Evolutionary conservation across 441 rosid species (phyloP).

Genomic region (Populus trichocarpa): DNA sequence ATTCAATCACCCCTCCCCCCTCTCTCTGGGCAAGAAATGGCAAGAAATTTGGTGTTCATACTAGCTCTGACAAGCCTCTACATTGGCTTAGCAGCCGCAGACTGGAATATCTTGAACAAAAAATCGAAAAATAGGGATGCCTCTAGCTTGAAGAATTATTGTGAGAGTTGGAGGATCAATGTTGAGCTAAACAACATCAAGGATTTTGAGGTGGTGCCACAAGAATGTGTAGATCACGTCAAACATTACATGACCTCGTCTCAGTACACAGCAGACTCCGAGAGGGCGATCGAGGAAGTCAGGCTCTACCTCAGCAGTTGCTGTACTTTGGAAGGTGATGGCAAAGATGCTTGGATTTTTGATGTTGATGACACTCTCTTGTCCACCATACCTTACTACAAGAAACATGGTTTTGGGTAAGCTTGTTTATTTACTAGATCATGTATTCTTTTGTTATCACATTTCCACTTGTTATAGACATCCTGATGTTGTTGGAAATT

Average conservation of each 20-base stretch:
- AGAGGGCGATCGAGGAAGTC: slow-evolving; percentile 60
- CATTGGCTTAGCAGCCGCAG: slow-evolving; percentile 41
- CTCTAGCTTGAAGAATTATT: slow-evolving; percentile 44
- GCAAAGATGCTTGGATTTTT: slow-evolving; percentile 81
- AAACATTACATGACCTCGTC: slow-evolving; percentile 59
- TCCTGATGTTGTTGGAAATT: not conserved
- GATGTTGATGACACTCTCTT: slow-evolving; percentile 88
- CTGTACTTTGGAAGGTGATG: slow-evolving; percentile 48
- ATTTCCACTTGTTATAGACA: not conserved
- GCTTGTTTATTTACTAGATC: not conserved
- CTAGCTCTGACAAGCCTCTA: slow-evolving; percentile 34
- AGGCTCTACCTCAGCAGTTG: slow-evolving; percentile 44
- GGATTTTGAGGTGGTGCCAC: slow-evolving; percentile 66
- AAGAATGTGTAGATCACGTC: slow-evolving; percentile 60
- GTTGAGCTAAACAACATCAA: slow-evolving; percentile 73
- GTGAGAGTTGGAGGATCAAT: slow-evolving; percentile 89
- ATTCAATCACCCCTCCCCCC: not conserved
- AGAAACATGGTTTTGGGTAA: slow-evolving; percentile 74
- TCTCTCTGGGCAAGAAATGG: slow-evolving; percentile 26
- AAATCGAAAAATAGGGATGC: slow-evolving; percentile 11
- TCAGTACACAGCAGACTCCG: slow-evolving; percentile 54
- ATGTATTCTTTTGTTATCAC: not conserved
- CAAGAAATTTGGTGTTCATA: slow-evolving; percentile 20
- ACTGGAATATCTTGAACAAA: slow-evolving; percentile 66
- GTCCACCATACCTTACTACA: slow-evolving; percentile 83